Base-by-base conservation (phyloP, 352 stramenopile genomes). In the Phytophthora rubi region DNA sequence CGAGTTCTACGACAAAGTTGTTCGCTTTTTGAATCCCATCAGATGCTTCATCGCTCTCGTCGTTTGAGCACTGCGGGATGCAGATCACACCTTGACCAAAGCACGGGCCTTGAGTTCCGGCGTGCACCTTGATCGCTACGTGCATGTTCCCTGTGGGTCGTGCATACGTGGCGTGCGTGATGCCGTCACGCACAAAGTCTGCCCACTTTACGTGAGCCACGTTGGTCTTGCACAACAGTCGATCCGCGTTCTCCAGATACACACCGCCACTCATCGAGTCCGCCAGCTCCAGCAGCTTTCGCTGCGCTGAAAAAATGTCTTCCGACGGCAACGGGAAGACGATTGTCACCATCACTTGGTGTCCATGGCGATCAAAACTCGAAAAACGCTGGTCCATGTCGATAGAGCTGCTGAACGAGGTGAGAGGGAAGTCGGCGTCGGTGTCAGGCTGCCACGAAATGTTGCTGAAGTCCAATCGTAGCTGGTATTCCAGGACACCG, bases 241-340 rank as follows among this genome's bases (percentile, higher is more conserved):
- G 66, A 67, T 81, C 73, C 8, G 71, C 77, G 48, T 74, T 81
- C 26, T 81, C 70, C 21, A 90, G 79, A 48, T 85, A 87, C 26
- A 92, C 71, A 30, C 86, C 86, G 10, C 83, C 82, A 35, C 77
- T 86, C 26, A 93, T 79, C 23, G 83, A 80, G 32, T 91, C 84
- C 1, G 88, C 88, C 32, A 95, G 81, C 62, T 93, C 82, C n/a
- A 91, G 76, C 10, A 95, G 75, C 48, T 86, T 89, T n/a, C 86
- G 85, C 63, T 95, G 88, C 45, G 90, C 85, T 3, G 86, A 91
- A 57, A 95, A 95, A 39, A 91, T 87, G 58, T 95, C 88, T 68
- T 95, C 88, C 0, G 83, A 92, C 39, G 88, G 88, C 15, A 95
- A 65, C 2, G 88, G 88, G 59, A 94, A 95, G 62, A 93, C 80